Conservation (phyloP, 108 stramenopile species). For the Asterionellopsis glacialis region DNA sequence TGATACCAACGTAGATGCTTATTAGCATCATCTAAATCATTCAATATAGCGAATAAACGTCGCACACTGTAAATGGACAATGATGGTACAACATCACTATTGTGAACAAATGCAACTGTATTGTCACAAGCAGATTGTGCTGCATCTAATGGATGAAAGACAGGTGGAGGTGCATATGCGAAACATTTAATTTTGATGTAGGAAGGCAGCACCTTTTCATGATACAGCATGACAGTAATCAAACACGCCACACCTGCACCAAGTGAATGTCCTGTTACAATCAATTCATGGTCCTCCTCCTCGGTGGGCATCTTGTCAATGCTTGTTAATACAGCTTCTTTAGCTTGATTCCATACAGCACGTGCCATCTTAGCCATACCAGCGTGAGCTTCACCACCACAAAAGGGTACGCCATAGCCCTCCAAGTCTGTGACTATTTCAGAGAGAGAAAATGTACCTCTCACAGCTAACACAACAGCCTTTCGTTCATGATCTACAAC, state of each 20-base stretch:
- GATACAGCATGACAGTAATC: not conserved
- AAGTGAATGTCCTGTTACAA: slow-evolving; percentile 42
- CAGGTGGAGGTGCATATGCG: slow-evolving; percentile 22
- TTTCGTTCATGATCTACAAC: slow-evolving; percentile 10
- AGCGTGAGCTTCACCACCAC: slow-evolving; percentile 34
- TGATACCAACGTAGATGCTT: not conserved
- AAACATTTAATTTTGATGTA: slow-evolving; percentile 8
- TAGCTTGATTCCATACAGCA: slow-evolving; percentile 19
- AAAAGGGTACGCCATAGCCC: slow-evolving; percentile 12
- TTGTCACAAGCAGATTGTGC: slow-evolving; percentile 20
- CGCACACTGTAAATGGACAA: slow-evolving; percentile 30
- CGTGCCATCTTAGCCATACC: slow-evolving; percentile 28
- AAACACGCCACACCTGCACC: slow-evolving; percentile 30
- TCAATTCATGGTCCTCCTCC: slow-evolving; percentile 23
- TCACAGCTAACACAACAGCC: slow-evolving; percentile 17
- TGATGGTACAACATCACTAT: slow-evolving; percentile 37
- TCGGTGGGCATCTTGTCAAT: not conserved
- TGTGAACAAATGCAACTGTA: slow-evolving; percentile 29
- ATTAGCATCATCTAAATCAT: slow-evolving; percentile 11
- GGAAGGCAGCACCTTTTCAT: not conserved
- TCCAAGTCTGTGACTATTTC: slow-evolving; percentile 7
- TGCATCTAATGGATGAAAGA: slow-evolving; percentile 22
- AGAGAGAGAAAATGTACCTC: slow-evolving; percentile 19
- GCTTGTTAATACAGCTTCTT: not conserved
- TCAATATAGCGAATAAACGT: slow-evolving; percentile 15